A percentile compares a stretch with the other conserved stretches of the same genome.
Conservation (phyloP, 1,139 yeast species). For the Fermentozyma sake region DNA sequence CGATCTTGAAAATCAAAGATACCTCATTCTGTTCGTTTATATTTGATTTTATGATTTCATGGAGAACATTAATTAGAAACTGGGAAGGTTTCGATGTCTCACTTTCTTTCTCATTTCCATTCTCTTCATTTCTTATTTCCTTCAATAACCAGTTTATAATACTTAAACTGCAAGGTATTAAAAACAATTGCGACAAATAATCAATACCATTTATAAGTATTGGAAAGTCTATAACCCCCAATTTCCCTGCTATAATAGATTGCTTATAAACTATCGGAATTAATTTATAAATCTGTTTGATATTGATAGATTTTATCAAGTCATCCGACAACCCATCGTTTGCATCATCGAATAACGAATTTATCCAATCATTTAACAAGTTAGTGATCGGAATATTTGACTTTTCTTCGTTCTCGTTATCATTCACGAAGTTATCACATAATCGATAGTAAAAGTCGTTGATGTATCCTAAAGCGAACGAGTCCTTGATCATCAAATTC, state of each 20-base stretch:
- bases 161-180: constrained; percentile 36
- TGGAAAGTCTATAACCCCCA: constrained; percentile 41
- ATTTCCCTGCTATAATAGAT: constrained; percentile 57
- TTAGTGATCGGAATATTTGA: constrained; percentile 35
- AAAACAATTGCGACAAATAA: constrained; percentile 39
- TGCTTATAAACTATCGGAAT: constrained; percentile 75
- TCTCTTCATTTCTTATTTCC: constrained; percentile 8
- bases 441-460: constrained; percentile 31
- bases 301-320: constrained; percentile 59
- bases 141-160: constrained; percentile 29
- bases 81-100: constrained; percentile 4
- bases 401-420: constrained; percentile 11
- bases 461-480: constrained; percentile 32
- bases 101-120: no score
- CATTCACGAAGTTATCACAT: constrained; percentile 27
- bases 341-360: constrained; percentile 65
- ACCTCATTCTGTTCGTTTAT: constrained; percentile 9
- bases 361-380: constrained; percentile 70
- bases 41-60: constrained; percentile 23
- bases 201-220: constrained; percentile 40
- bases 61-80: constrained; percentile 15
- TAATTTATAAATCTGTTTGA: constrained; percentile 63
- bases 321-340: constrained; percentile 87
- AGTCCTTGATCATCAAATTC: constrained; percentile 19
- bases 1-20: constrained; percentile 23